A percentile compares a stretch with the other conserved stretches of the same genome.
These are phyloP conservation scores for Globisporangium solare DNA, from an alignment of 352 stramenopile genomes.

Conservation along the genomic window DNA sequence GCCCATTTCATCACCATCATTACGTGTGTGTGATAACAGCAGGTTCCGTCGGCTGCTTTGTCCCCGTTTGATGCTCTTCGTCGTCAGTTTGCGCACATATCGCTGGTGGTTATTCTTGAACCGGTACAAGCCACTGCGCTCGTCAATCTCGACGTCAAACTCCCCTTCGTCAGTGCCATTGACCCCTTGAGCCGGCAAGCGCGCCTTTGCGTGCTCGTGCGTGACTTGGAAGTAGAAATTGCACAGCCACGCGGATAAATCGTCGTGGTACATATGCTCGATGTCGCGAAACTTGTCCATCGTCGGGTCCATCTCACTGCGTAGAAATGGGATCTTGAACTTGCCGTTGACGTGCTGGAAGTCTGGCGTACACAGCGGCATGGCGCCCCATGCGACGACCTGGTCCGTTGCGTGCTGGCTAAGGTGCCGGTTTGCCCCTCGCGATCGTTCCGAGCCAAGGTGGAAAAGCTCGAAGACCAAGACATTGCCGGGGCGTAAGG, in stretches of 20 bases:
- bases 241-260: slow-evolving; percentile 84
- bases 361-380: slow-evolving; percentile 70
- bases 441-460: slow-evolving; percentile 13
- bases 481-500: slow-evolving; percentile 52
- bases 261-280: slow-evolving; percentile 52
- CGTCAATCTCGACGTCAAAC: slow-evolving; percentile 54
- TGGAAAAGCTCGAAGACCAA: slow-evolving; percentile 55
- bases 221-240: slow-evolving; percentile 87
- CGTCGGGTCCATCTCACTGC: slow-evolving; percentile 77
- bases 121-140: slow-evolving; percentile 27
- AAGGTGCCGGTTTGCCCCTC: background rate
- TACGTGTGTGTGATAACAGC: background rate
- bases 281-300: slow-evolving; percentile 75
- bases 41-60: background rate
- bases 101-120: slow-evolving; percentile 39
- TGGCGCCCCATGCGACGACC: slow-evolving; percentile 80
- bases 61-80: background rate
- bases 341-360: slow-evolving; percentile 63
- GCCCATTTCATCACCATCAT: background rate
- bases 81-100: slow-evolving; percentile 39
- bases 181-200: slow-evolving; percentile 10
- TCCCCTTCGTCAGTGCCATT: slow-evolving; percentile 3
- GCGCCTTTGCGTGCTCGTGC: slow-evolving; percentile 23
- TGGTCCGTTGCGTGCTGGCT: slow-evolving; percentile 27
- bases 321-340: slow-evolving; percentile 81